A percentile compares a stretch with the other conserved stretches of the same genome.
These are phyloP conservation scores for Ceratopteris richardii DNA, from an alignment of 75 land plant species.

Conservation along the genomic window DNA sequence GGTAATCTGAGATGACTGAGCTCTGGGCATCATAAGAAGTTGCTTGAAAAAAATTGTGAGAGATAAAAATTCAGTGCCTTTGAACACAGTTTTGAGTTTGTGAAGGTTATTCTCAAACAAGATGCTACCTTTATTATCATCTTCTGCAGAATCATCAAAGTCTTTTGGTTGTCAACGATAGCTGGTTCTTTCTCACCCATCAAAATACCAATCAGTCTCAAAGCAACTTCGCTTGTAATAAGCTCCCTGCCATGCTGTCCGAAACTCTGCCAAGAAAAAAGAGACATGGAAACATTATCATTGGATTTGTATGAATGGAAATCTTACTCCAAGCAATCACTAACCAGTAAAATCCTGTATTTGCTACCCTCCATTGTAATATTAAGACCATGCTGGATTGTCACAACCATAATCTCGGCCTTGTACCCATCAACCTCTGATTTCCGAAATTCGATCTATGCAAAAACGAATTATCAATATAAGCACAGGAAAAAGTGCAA, in stretches of 20 bases:
- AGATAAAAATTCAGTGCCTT: no score
- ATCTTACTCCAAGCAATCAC: neutral
- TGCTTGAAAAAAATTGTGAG: no score
- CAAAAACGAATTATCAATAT: neutral
- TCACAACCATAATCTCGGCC: constrained; percentile 56
- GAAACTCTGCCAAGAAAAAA: constrained; percentile 67
- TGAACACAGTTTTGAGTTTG: no score
- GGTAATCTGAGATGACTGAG: no score
- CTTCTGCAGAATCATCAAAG: constrained; percentile 8
- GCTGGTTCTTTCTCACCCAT: constrained; percentile 51
- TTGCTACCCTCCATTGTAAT: constrained; percentile 30
- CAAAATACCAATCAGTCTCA: constrained; percentile 51
- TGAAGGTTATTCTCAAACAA: no score
- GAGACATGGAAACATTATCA: neutral
- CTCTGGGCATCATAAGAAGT: no score
- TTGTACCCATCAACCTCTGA: constrained; percentile 48
- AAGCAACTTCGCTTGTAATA: constrained; percentile 83
- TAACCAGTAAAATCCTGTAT: constrained; percentile 70
- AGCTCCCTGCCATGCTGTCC: constrained; percentile 98
- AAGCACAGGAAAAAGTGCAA: neutral
- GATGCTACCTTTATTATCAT: constrained; percentile 25
- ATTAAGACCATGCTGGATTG: constrained; percentile 28
- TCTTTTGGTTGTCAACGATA: constrained; percentile 4
- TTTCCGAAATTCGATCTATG: constrained; percentile 44
- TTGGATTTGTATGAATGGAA: neutral